phyloP scores from a whole-genome alignment of 1,284 basidiomycete species.

The Cystobasidium sp. region DNA sequence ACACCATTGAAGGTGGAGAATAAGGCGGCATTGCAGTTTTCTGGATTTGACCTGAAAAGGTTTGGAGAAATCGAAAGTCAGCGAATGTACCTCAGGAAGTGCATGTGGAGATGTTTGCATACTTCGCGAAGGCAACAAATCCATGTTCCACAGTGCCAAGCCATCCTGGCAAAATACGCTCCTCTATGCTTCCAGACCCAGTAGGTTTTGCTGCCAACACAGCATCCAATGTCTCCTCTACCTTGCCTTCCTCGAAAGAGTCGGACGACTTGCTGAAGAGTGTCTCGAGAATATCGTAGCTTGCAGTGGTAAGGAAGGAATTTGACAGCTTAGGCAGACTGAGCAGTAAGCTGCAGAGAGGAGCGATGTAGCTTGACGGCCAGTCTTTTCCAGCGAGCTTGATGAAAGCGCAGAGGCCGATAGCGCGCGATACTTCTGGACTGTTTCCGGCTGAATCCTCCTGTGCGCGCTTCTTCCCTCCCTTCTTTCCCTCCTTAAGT shows the following conservation, averaged over 20 bases:
- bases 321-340: constrained; percentile 79
- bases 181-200: constrained; percentile 58
- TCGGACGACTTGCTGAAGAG: constrained; percentile 57
- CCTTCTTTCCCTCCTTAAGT: constrained; percentile 67
- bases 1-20: constrained; percentile 42
- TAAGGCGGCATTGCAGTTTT: constrained; percentile 25
- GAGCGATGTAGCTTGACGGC: constrained; percentile 71
- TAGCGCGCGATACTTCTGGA: constrained; percentile 71
- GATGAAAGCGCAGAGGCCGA: constrained; percentile 78
- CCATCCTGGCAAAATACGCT: constrained; percentile 69
- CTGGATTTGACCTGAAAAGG: constrained; percentile 22
- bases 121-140: constrained; percentile 65
- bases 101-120: constrained; percentile 53
- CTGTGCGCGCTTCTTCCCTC: constrained; percentile 66
- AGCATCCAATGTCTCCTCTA: constrained; percentile 63
- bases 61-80: constrained; percentile 51
- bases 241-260: constrained; percentile 62
- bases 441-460: constrained; percentile 48
- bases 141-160: constrained; percentile 70
- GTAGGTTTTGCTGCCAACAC: constrained; percentile 76
- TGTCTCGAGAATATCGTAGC: constrained; percentile 70
- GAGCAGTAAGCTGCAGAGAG: constrained; percentile 73
- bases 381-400: constrained; percentile 65
- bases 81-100: constrained; percentile 60
- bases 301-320: constrained; percentile 78